Base-by-base conservation (phyloP, 2,329 filamentous ascomycete species). In the Aspergillus sp. region DNA sequence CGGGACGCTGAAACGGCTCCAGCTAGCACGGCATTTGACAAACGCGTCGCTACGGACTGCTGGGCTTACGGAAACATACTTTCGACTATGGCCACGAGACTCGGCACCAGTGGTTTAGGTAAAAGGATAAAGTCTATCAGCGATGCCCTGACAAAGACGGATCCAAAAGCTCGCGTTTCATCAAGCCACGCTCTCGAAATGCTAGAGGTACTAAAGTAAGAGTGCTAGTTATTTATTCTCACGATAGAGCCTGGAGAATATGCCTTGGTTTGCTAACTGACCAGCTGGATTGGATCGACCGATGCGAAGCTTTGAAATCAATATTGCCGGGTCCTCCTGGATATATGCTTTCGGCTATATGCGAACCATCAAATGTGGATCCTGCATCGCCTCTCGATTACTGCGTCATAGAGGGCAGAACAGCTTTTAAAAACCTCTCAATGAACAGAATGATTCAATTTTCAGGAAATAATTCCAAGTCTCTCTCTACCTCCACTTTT, bases 11-110 rank as follows among this genome's bases (percentile, higher is more conserved):
- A 0, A 29, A 46, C 24, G 10, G 1, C 26, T 55, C 52, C 52
- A 20, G 42, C 42, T 46, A 32, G 42, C 46, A 49, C 39, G 20
- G 31, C 36, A 32, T 55, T 55, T 14, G 39, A 55, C 20, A 18
- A 47, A 32, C 52, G 52, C 14, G 52, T 55, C 24, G 39, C 52
- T 55, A 55, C 52, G 20, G 52, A 55, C 39, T 55, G 52, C 20
- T 55, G 52, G 52, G 52, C 52, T 29, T 55, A 55, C 20, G 39
- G 39, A 24, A 55, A 55, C 12, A 5, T 55, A 55, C 52, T 55
- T 26, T 47, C 26, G 39, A 55, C 36, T n/a, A 55, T 55, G 52
- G n/a, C 39, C 22, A 55, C 14, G 20, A 55, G 31, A 46, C 16
- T 46, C 3, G 14, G 42, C 39, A 32, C 36, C 10, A 20, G 22